Evolutionary conservation across 2,329 filamentous ascomycete species (phyloP), one percentile per base, ranked within the genome.

Genomic region (Beauveria brongniartii): DNA sequence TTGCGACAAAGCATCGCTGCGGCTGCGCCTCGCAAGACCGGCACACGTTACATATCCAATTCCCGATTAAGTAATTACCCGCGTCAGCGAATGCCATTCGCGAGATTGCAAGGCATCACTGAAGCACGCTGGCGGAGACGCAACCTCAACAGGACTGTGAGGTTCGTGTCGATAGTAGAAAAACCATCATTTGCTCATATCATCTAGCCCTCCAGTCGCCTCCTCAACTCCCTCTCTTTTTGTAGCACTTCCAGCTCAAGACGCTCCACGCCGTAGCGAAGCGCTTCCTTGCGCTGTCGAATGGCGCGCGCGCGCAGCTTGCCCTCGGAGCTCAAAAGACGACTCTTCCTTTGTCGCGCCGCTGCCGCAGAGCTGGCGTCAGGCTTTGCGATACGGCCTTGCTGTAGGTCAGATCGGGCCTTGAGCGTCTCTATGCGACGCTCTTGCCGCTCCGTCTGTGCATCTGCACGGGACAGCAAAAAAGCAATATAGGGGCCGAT

Each of bases 191-290:
- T 12, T 22, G 22, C 20, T 37, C 34, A 14, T 1, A 18, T 37
- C 12, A n/a, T 53, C 40, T 67, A 74, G 14, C 66, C 67, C 10
- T 80, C 79, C 50, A 84, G 65, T 64, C 78, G 72, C 71, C 80
- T 78, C 65, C 80, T 72, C 68, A 86, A 66, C 72, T 86, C 83
- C 64, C 82, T 75, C 74, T 86, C 83, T 72, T 84, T 85, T 69
- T 96, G 92, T 67, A 86, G 81, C n/a, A 91, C 89, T 76, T 96
- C 91, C 68, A 96, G 71, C 77, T 94, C 90, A 65, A 97, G 74
- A 63, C 92, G 82, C 71, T 94, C 91, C 20, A 96, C 90, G 30
- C 90, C 88, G 77, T 95, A 96, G 71, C 90, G 87, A 67, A 96
- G 75, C 55, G 91, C 84, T 73, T 96, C 91, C 74, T 91, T 93